Percentiles rank a stretch among this genome's conserved stretches.
These are phyloP conservation scores for Pelargonium citronellum DNA, from an alignment of 441 rosid species.

Conservation along the genomic window DNA sequence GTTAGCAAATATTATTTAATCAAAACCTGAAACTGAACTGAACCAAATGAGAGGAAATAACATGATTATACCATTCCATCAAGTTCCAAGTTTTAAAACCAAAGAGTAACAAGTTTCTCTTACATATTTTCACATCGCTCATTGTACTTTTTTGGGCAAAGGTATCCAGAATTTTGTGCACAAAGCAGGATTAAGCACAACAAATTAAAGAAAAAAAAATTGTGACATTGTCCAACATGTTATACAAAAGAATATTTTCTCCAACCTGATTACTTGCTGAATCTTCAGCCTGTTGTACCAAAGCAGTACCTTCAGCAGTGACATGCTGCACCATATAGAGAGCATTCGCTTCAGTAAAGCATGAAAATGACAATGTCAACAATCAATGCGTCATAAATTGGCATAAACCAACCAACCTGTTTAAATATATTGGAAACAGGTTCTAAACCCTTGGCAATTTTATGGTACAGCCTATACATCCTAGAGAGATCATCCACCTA, in stretches of 20 bases:
- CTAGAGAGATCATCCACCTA: slow-evolving; percentile 48
- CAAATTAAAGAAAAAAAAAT: neutral
- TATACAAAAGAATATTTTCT: no score
- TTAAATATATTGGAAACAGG: slow-evolving; percentile 38
- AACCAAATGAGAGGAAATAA: neutral
- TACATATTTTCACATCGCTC: neutral
- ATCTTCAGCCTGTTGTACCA: slow-evolving; percentile 50
- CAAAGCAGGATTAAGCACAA: neutral
- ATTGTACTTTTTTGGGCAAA: neutral
- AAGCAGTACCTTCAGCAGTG: slow-evolving; percentile 45
- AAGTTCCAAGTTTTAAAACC: neutral
- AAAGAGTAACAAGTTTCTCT: neutral
- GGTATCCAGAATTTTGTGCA: neutral
- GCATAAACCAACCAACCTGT: slow-evolving; percentile 24
- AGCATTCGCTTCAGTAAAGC: neutral
- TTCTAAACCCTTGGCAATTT: slow-evolving; percentile 37
- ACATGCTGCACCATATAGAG: slow-evolving; percentile 34
- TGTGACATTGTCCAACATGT: neutral
- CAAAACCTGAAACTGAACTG: neutral
- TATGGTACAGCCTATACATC: slow-evolving; percentile 38
- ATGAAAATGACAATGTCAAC: neutral
- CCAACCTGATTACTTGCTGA: slow-evolving; percentile 34
- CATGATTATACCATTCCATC: neutral
- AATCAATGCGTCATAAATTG: neutral
- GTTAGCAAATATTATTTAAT: neutral